Evolutionary conservation across 2,329 filamentous ascomycete species (phyloP).

Genomic region (Pseudogymnoascus sp.): DNA sequence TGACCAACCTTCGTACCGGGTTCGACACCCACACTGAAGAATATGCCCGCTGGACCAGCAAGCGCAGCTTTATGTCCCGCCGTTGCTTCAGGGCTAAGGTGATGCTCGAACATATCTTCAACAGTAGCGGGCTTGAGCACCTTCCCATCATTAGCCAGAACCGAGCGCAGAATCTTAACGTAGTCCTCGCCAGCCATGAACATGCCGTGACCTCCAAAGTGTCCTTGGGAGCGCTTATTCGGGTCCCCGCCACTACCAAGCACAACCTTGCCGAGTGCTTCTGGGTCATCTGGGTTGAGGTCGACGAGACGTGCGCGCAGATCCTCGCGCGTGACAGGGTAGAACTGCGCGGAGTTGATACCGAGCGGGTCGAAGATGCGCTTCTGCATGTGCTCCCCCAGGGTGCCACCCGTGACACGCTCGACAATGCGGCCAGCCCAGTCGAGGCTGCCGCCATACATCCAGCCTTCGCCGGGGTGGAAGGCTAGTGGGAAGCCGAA

Average conservation of each 20-base stretch:
- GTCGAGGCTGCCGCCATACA: constrained; percentile 9
- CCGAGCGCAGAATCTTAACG: constrained; percentile 34
- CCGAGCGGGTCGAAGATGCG: constrained; percentile 39
- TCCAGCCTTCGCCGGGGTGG: constrained; percentile 9
- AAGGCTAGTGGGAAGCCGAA: constrained; percentile 1
- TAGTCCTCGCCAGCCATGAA: constrained; percentile 32
- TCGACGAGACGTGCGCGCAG: constrained; percentile 18
- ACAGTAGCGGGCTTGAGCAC: constrained; percentile 36
- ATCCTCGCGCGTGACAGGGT: constrained; percentile 25
- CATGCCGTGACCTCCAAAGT: constrained; percentile 30
- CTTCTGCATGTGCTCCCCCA: constrained; percentile 41
- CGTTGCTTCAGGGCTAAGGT: constrained; percentile 25
- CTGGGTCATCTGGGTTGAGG: constrained; percentile 31
- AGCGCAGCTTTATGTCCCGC: constrained; percentile 25
- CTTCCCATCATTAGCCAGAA: constrained; percentile 41
- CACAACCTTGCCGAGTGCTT: constrained; percentile 29
- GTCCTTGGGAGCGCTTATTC: background rate
- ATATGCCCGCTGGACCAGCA: constrained; percentile 26
- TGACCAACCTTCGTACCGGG: constrained; percentile 29
- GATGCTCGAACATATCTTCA: constrained; percentile 28
- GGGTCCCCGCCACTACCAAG: constrained; percentile 25
- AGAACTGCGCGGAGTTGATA: constrained; percentile 33
- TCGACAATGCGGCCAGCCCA: constrained; percentile 36
- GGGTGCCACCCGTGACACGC: constrained; percentile 32
- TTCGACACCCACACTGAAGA: constrained; percentile 31